Evolutionary conservation across 2,329 filamentous ascomycete genomes (phyloP), one percentile per base, ranked within the genome.

Genomic region (Plectosphaerella plurivora): DNA sequence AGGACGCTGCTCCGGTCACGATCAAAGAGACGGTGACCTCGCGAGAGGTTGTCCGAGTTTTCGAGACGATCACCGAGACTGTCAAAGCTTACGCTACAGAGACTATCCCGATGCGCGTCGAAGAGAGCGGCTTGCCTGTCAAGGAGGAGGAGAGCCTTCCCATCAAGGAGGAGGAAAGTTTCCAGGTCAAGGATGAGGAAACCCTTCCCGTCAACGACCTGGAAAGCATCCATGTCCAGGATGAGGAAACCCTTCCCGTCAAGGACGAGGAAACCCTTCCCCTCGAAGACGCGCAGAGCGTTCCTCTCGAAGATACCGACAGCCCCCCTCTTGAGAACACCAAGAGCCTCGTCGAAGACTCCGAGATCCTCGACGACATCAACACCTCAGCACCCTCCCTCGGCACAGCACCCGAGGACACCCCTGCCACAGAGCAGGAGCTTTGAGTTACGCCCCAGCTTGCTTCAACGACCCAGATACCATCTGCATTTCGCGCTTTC

Each of bases 31-130:
- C 59, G 1, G 59, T 65, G 15, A 62, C 59, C 16, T 58, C 64
- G 46, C 63, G 60, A 41, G 66, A 61, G 47, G 55, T 65, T 0
- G 61, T 72, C 11, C 62, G 61, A 3, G 57, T 72, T 6, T 60
- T 72, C 10, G 65, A 72, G 55, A 69, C 64, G 2, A 59, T 68
- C n/a, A 67, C 65, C 1, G 47, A 53, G 42, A 56, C 56, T 3
- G 50, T 54, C 49, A 56, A 56, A 50, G 54, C 50, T 22, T 50
- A 57, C 8, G 56, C 58, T 8, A 60, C 58, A 0, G 65, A 71
- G 53, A 71, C 63, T 1, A 33, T 44, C 41, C 4, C 15, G 8
- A 14, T 15, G 5, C 37, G 12, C 37, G 11, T 20, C 41, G n/a
- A 5, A 6, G n/a, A 10, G 28, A 33, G 28, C 28, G 9, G 37